Evolutionary conservation across 257 asterid genomes (phyloP), one percentile per base, ranked within the genome.

Genomic region (Anisodus acutangulus): DNA sequence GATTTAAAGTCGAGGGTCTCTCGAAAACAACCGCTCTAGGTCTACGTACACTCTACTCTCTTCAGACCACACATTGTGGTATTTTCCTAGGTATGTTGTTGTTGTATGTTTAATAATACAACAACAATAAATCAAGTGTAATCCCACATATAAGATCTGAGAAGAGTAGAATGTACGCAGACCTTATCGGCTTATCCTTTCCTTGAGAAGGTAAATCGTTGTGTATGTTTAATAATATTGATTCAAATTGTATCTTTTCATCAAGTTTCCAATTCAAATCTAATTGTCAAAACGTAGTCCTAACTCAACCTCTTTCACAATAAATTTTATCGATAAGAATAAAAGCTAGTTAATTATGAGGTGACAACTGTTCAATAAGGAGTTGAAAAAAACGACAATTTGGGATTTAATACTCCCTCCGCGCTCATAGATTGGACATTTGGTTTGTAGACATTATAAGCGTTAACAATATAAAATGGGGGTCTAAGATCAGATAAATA

Each of bases 301-400:
- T n/a, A 45, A 22, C 3, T 71, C 5, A n/a, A 0, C 8, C 45
- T 71, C 0, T 74, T 49, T 19, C 17, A 19, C 15, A 9, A 6
- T 10, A 43, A n/a, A 5, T 2, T 71, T 45, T 3, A 67, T 60
- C 2, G 0, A 26, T 10, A 0, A 9, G 4, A 26, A 64, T 11
- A 10, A 64, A 26, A 58, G 17, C 2, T 17, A 17, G 35, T 3
- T 67, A 4, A 3, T 3, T 1, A 5, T 17, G 31, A 59, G 2
- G 31, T 59, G 3, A n/a, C 35, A 3, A 35, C 19, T 9, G 2
- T n/a, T 0, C 0, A 1, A 0, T 26, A 26, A 64, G 13, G 0
- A 64, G 4, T 11, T 66, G 9, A 13, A 68, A 37, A 9, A 1
- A 19, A 7, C 2, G 35, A 0, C 3, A 0, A 2, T 37, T 6